Evolutionary conservation across 306 rosid species (phyloP).

Genomic region (Quercus variabilis): DNA sequence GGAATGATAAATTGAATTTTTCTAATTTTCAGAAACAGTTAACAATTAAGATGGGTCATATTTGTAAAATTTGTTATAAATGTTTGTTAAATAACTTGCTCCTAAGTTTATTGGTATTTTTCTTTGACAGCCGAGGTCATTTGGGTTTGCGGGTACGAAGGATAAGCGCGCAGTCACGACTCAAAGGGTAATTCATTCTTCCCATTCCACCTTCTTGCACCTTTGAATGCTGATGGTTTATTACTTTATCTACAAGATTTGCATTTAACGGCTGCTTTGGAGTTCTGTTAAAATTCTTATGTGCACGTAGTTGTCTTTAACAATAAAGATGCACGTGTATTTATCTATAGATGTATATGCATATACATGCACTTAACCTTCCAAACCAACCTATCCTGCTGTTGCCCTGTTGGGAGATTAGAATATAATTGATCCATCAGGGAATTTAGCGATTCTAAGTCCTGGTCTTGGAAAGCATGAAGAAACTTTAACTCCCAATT

Average conservation of each 20-base stretch:
- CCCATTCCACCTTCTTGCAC: slow-evolving; percentile 9
- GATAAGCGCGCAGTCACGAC: slow-evolving; percentile 90
- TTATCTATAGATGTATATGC: no score
- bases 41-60: slow-evolving; percentile 14
- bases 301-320: no score
- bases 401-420: no score
- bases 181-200: slow-evolving; percentile 68
- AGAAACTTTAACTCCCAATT: no score
- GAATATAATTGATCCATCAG: no score
- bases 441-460: no score
- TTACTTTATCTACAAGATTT: slow-evolving; percentile 1
- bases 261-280: background rate
- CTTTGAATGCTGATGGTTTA: background rate
- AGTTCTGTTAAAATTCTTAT: background rate
- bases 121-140: slow-evolving; percentile 71
- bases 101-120: slow-evolving; percentile 17
- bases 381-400: no score
- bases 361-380: no score
- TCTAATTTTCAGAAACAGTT: background rate
- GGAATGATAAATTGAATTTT: background rate
- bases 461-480: no score
- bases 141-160: slow-evolving; percentile 97
- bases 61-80: slow-evolving; percentile 14
- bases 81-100: background rate
- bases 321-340: no score